Base-by-base conservation (phyloP, 495 filamentous ascomycete species). In the Tuber umbilicatum region DNA sequence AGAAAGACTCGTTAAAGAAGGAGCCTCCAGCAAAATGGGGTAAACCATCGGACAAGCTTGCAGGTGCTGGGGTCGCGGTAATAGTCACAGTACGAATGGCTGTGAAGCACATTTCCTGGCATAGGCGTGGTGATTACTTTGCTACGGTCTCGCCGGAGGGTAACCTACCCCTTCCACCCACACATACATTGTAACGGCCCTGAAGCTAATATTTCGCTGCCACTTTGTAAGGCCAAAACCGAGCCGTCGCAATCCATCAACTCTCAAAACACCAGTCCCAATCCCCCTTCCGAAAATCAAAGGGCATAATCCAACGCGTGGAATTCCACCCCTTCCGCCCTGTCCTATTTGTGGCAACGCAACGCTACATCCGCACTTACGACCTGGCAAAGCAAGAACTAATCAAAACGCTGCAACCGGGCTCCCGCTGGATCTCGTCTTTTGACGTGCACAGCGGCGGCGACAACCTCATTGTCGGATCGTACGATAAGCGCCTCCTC, bases 241-340 rank as follows among this genome's bases (percentile, higher is more conserved):
- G 89, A 86, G 92, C 96, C n/a, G 92, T 99, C 69, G 89, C 93
- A 41, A 97, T 99, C 82, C 95, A 99, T 86, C 97, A 94, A 1
- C 85, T 99, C 77, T 94, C 93, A 68, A 97, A 94, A 83, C 95
- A 99, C 85, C 87, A 93, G 40, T 96, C 95, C 0, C 96, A 99
- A 83, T 90, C 93, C 79, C 95, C 95, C 69, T 97, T 98, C 89
- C 90, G 92, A 70, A 93, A 94, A 82, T 89, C 92, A 41, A 88
- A 89, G 71, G 94, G 94, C 74, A 87, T 95, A 73, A 87, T 94
- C 12, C 96, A 98, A 85, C 91, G 91, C 12, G 93, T 92, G 10
- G 90, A 92, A 73, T 99, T 99, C 89, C 95, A 99, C 83, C 96
- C 95, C 9, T 91, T 90, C 69, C 90, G 94, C 72, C 94, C 96